Percentiles rank a stretch among this genome's conserved stretches.
phyloP scores from a whole-genome alignment of 2,329 filamentous ascomycete species.

The Xylariales sp. region DNA sequence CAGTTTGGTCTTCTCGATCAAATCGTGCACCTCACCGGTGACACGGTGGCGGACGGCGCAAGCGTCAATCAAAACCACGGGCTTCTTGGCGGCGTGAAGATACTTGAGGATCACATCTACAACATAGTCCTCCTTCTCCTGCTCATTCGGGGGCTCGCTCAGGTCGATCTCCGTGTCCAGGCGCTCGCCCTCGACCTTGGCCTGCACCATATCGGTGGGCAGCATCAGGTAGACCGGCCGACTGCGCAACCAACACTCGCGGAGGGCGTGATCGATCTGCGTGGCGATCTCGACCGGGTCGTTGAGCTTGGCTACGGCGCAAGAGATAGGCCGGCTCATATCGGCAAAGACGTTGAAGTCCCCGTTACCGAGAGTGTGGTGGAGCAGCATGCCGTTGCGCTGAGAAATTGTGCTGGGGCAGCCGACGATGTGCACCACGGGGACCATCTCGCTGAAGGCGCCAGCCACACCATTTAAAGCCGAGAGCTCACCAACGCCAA shows the following conservation, averaged over 20 bases:
- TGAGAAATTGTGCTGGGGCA: conserved; percentile 43
- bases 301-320: conserved; percentile 65
- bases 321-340: conserved; percentile 71
- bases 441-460: conserved; percentile 68
- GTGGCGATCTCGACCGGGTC: conserved; percentile 65
- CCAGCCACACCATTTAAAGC: conserved; percentile 71
- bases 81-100: conserved; percentile 67
- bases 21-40: conserved; percentile 64
- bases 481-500: conserved; percentile 71
- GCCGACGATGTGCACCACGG: conserved; percentile 59
- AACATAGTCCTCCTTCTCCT: conserved; percentile 74
- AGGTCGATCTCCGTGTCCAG: conserved; percentile 70
- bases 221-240: conserved; percentile 81
- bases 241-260: conserved; percentile 68
- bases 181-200: conserved; percentile 69
- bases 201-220: conserved; percentile 74
- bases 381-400: conserved; percentile 43
- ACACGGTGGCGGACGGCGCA: conserved; percentile 76
- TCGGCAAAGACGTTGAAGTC: conserved; percentile 80
- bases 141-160: conserved; percentile 58
- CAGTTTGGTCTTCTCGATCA: conserved; percentile 69
- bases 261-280: conserved; percentile 74
- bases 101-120: conserved; percentile 73
- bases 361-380: conserved; percentile 72
- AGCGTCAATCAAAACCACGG: conserved; percentile 77